phyloP scores from a whole-genome alignment of 2,329 filamentous ascomycete genomes.

The Sporothrix curviconia region DNA sequence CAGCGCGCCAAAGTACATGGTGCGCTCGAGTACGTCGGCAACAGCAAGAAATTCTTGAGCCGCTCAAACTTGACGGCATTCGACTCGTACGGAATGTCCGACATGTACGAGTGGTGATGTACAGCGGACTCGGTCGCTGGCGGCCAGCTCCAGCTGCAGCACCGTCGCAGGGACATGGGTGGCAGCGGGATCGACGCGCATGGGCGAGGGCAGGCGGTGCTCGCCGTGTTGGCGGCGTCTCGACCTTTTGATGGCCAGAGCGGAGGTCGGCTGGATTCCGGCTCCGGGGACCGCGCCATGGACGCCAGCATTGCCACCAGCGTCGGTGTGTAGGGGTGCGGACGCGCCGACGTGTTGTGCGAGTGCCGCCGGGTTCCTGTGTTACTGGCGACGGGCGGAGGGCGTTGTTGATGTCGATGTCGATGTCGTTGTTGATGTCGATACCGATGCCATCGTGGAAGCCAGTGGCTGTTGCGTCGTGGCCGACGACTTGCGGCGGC shows the following conservation, averaged over 20 bases:
- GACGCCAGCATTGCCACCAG: conserved; percentile 17
- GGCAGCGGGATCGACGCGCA: conserved; percentile 55
- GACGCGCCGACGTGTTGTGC: conserved; percentile 39
- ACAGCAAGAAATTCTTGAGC: conserved; percentile 76
- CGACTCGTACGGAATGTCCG: conserved; percentile 75
- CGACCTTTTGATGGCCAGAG: background rate
- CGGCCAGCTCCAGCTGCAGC: conserved; percentile 57
- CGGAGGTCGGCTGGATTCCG: background rate
- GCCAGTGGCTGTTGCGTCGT: conserved; percentile 24
- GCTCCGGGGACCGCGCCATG: background rate
- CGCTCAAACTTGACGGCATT: conserved; percentile 88
- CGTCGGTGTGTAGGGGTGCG: conserved; percentile 38
- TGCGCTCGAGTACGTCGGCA: conserved; percentile 78
- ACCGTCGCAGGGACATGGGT: conserved; percentile 60
- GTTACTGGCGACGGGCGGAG: conserved; percentile 18
- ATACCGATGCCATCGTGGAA: too few species aligned
- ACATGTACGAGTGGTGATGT: conserved; percentile 54
- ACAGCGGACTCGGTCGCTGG: conserved; percentile 56
- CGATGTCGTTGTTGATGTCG: conserved; percentile 17
- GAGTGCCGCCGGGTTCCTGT: conserved; percentile 42
- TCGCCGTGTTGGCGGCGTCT: background rate
- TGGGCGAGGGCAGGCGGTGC: conserved; percentile 37
- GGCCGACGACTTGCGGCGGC: conserved; percentile 28
- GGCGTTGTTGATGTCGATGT: conserved; percentile 21
- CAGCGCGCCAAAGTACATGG: conserved; percentile 79